Evolutionary conservation across 2,329 filamentous ascomycete genomes (phyloP).

Genomic region (Aquanectria penicillioides): DNA sequence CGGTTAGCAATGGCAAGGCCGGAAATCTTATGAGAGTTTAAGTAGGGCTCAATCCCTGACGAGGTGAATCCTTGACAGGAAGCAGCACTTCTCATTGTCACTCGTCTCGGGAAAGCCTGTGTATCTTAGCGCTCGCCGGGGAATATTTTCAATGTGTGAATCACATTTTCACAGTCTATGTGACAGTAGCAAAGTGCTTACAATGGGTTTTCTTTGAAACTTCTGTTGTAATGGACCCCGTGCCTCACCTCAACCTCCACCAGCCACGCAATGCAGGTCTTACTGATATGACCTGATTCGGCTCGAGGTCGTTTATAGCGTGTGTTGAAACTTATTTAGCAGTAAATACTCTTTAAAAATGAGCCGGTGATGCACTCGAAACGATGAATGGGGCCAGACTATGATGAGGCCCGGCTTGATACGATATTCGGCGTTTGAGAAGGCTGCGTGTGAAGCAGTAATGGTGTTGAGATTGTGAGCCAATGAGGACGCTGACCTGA

Average conservation of each 20-base stretch:
- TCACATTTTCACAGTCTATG: neutral
- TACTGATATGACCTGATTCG: neutral
- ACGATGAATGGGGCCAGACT: conserved; percentile 28
- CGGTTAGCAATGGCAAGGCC: neutral
- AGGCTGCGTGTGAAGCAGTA: conserved; percentile 31
- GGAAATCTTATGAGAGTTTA: neutral
- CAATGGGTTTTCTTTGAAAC: neutral
- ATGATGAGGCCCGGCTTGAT: conserved; percentile 15
- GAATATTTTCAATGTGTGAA: neutral
- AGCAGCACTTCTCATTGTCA: neutral
- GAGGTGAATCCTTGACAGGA: neutral
- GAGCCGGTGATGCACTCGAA: neutral
- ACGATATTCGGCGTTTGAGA: conserved; percentile 20
- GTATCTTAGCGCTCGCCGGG: neutral
- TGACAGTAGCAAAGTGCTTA: neutral
- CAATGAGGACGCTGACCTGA: conserved; percentile 31
- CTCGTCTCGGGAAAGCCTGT: neutral
- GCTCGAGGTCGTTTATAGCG: neutral
- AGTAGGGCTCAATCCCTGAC: neutral
- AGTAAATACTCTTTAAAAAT: neutral
- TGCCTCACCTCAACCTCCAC: conserved; percentile 5
- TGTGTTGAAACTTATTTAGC: neutral
- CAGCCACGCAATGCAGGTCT: conserved; percentile 3
- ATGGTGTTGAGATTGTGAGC: conserved; percentile 33
- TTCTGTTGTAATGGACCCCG: neutral